phyloP scores from a whole-genome alignment of 164 flowering plant species.

The Magnolia officinalis region DNA sequence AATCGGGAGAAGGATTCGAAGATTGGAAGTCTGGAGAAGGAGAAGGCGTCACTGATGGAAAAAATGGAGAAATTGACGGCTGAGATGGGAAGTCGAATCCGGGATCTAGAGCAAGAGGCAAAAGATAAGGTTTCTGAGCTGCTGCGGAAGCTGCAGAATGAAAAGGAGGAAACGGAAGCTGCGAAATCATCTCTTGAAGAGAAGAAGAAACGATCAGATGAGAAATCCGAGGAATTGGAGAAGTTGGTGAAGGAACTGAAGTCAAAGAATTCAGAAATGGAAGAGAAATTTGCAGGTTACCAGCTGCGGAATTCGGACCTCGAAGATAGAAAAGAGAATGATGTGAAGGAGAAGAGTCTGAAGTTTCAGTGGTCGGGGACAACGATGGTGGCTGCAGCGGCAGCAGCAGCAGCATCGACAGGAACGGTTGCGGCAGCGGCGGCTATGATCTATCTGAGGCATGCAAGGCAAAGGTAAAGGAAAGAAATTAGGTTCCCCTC shows the following conservation, averaged over 20 bases:
- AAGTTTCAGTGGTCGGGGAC: constrained; percentile 33
- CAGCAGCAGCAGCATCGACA: constrained; percentile 23
- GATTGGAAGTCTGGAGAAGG: constrained; percentile 33
- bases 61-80: constrained; percentile 19
- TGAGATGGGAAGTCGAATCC: constrained; percentile 8
- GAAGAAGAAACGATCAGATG: background rate
- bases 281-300: background rate
- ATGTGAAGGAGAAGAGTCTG: constrained; percentile 13
- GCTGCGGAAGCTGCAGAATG: constrained; percentile 18
- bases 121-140: constrained; percentile 23
- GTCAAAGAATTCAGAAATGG: constrained; percentile 20
- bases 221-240: constrained; percentile 25
- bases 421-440: constrained; percentile 39
- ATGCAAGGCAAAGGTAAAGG: constrained; percentile 17
- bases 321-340: constrained; percentile 25
- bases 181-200: constrained; percentile 16
- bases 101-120: constrained; percentile 17
- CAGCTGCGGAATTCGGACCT: constrained; percentile 9
- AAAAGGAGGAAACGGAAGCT: constrained; percentile 17
- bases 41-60: constrained; percentile 24
- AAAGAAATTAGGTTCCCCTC: constrained; percentile 6
- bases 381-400: constrained; percentile 6
- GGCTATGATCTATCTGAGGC: constrained; percentile 15
- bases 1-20: constrained; percentile 30
- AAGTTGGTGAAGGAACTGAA: constrained; percentile 14